Evolutionary conservation across 805 yeast species (phyloP).

Genomic region (Wickerhamiella alocasiicola): DNA sequence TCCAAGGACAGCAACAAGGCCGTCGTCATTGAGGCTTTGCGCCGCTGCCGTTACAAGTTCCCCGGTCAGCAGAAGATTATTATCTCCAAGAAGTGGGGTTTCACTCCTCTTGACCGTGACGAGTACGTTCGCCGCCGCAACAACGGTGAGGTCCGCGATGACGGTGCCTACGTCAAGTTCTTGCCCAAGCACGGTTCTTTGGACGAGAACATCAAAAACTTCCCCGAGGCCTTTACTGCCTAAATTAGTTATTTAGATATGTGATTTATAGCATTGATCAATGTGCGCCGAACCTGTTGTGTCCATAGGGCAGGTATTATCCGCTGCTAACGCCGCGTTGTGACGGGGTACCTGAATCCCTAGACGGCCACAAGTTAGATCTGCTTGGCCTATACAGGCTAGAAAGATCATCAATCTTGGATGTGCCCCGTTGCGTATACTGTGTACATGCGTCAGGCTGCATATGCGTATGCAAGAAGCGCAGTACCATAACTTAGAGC

Average conservation of each 20-base stretch:
- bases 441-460: no score
- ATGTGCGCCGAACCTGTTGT: no score
- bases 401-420: no score
- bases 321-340: no score
- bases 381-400: no score
- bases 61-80: conserved; percentile 99
- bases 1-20: conserved; percentile 97
- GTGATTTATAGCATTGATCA: no score
- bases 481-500: no score
- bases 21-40: conserved; percentile 95
- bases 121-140: conserved; percentile 90
- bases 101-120: conserved; percentile 97
- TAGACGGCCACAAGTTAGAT: no score
- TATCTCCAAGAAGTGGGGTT: conserved; percentile 99
- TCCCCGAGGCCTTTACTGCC: conserved; percentile 52
- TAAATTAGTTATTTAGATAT: conserved; percentile 10
- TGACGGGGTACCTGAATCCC: no score
- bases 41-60: conserved; percentile 99
- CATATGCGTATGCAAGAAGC: no score
- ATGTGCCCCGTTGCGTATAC: no score
- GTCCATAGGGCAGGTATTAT: no score
- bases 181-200: conserved; percentile 92
- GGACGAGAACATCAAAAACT: conserved; percentile 78
- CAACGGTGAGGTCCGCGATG: conserved; percentile 97
- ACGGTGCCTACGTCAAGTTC: conserved; percentile 99